A percentile compares a stretch with the other conserved stretches of the same genome.
phyloP scores from a whole-genome alignment of 495 filamentous ascomycete genomes.

The Cetradonia linearis region DNA sequence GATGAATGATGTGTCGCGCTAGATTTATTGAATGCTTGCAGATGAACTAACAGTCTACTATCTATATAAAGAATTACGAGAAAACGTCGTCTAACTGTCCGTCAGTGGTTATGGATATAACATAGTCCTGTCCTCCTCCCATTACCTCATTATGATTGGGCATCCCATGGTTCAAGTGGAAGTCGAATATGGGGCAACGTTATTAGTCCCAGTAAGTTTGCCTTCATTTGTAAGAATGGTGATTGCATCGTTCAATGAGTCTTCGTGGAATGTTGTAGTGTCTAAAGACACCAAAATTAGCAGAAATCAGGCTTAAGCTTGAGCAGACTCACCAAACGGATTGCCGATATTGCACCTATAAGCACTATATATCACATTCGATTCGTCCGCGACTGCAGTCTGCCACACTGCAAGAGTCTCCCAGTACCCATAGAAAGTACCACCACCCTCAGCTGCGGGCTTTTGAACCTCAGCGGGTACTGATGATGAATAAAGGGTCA shows the following conservation, averaged over 20 bases:
- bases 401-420: slow-evolving; percentile 1
- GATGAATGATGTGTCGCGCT: too few relatives aligned
- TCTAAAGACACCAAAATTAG: neutral
- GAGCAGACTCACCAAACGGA: neutral
- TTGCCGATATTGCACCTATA: slow-evolving; percentile 5
- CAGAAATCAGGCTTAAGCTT: neutral
- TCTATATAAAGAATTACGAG: too few relatives aligned
- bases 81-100: too few relatives aligned
- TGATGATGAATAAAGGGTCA: neutral
- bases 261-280: neutral
- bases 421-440: slow-evolving; percentile 5
- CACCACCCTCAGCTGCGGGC: neutral
- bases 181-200: neutral
- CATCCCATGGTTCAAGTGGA: neutral
- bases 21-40: too few relatives aligned
- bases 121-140: neutral
- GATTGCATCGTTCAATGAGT: neutral
- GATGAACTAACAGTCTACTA: too few relatives aligned
- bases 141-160: neutral
- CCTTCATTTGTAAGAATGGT: neutral
- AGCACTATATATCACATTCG: neutral
- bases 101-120: neutral
- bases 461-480: neutral
- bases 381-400: neutral
- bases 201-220: neutral